Conservation (phyloP, 2,329 filamentous ascomycete genomes). For the Cordyceps farinosa region DNA sequence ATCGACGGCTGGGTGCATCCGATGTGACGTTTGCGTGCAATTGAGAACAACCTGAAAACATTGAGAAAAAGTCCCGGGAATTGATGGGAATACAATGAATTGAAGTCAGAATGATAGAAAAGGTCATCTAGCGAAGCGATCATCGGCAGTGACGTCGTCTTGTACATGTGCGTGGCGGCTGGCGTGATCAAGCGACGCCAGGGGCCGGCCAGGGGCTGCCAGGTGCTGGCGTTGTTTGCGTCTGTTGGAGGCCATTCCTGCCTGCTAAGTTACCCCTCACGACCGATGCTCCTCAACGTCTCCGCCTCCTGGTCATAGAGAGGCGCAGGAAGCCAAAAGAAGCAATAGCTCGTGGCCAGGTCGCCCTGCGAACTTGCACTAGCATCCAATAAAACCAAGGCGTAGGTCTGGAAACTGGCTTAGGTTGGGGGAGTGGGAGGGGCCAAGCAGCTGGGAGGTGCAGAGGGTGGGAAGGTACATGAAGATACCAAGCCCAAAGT, state of each 20-base stretch:
- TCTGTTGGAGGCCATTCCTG: neutral
- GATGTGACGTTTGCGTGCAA: slow-evolving; percentile 15
- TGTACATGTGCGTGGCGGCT: neutral
- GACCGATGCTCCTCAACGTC: neutral
- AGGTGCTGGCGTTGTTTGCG: slow-evolving; percentile 2
- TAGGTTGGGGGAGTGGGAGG: neutral
- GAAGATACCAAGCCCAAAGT: slow-evolving; percentile 2
- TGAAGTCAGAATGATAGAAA: neutral
- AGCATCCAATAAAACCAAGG: slow-evolving; percentile 2
- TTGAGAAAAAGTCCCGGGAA: slow-evolving; percentile 8
- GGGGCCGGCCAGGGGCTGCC: neutral
- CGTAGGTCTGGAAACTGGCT: neutral
- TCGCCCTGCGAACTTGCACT: neutral
- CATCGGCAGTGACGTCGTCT: slow-evolving; percentile 1
- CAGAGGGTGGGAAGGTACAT: slow-evolving; percentile 4
- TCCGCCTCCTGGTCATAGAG: neutral
- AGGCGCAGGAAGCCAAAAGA: neutral
- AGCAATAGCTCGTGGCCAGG: slow-evolving; percentile 11
- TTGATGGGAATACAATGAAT: neutral
- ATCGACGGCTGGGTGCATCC: slow-evolving; percentile 17
- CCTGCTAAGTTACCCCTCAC: neutral
- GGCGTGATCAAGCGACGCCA: slow-evolving; percentile 4
- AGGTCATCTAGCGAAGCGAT: neutral
- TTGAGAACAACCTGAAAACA: slow-evolving; percentile 25
- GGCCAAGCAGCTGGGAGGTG: no score